Percentiles rank a stretch among this genome's conserved stretches.
Evolutionary conservation across 2,329 filamentous ascomycete species (phyloP).

Genomic region (Beauveria brongniartii): DNA sequence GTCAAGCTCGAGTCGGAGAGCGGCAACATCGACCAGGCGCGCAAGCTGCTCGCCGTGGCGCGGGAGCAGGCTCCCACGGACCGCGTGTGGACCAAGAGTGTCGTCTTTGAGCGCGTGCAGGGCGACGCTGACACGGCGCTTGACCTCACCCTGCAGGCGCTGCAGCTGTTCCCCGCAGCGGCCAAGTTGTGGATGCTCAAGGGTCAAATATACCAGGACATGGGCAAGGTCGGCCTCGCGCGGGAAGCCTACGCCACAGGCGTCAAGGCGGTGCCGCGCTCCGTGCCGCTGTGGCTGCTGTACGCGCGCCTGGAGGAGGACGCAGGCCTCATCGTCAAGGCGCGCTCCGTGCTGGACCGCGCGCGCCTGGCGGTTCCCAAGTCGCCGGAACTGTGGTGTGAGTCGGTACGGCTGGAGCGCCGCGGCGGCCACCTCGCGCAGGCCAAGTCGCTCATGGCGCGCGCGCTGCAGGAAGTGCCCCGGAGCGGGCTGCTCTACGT

Average conservation of each 20-base stretch:
- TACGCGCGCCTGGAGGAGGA: constrained; percentile 83
- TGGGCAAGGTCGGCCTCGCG: constrained; percentile 72
- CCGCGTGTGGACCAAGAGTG: constrained; percentile 94
- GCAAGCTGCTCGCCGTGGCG: constrained; percentile 72
- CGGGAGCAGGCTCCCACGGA: constrained; percentile 87
- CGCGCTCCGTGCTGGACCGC: constrained; percentile 85
- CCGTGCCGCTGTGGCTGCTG: constrained; percentile 82
- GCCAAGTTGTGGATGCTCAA: constrained; percentile 98
- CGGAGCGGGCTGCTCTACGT: constrained; percentile 82
- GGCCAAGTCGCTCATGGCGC: constrained; percentile 87
- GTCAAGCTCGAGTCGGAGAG: constrained; percentile 95
- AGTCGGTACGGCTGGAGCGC: constrained; percentile 88
- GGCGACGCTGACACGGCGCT: constrained; percentile 73
- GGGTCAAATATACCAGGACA: constrained; percentile 88
- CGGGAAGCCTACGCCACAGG: constrained; percentile 84
- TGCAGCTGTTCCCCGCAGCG: constrained; percentile 77
- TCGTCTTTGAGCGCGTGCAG: constrained; percentile 82
- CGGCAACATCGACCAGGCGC: constrained; percentile 70
- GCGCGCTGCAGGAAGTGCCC: constrained; percentile 84
- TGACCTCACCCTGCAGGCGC: constrained; percentile 76
- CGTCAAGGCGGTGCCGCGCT: constrained; percentile 76
- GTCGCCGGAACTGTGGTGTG: constrained; percentile 77
- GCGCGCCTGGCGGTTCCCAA: constrained; percentile 83
- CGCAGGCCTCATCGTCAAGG: constrained; percentile 77
- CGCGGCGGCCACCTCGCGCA: constrained; percentile 76